Evolutionary conservation across 78 protist species (phyloP).

Genomic region (Guillardia theta): DNA sequence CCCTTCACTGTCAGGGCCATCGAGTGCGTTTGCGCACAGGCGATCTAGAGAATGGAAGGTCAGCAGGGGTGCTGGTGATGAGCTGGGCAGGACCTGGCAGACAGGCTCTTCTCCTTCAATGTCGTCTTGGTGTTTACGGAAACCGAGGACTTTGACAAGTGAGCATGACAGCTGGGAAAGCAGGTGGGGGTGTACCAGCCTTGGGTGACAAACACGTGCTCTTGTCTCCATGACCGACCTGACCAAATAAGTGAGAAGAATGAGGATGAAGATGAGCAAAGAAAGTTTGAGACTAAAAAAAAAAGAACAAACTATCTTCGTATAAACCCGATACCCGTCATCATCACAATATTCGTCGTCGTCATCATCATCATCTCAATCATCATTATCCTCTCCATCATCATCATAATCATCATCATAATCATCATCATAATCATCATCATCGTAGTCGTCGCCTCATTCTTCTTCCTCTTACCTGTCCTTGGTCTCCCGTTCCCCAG

Average conservation of each 20-base stretch:
- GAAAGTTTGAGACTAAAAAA: too few species aligned
- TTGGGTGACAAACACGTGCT: neutral
- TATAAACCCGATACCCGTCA: neutral
- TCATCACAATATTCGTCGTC: neutral
- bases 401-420: neutral
- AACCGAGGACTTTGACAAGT: neutral
- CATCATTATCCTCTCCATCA: neutral
- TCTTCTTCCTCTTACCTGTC: neutral
- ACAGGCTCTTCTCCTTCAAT: neutral
- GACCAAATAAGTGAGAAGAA: too few species aligned
- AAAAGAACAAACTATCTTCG: too few species aligned
- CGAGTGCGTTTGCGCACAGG: too few species aligned
- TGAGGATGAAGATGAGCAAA: too few species aligned
- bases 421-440: neutral
- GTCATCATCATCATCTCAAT: neutral
- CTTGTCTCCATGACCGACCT: neutral
- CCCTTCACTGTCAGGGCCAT: too few species aligned
- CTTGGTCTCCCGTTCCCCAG: neutral
- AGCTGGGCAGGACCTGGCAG: neutral
- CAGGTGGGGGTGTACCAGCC: neutral
- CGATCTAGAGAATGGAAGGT: too few species aligned
- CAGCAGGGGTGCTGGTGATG: too few species aligned
- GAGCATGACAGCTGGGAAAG: too few species aligned
- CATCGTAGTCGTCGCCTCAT: neutral
- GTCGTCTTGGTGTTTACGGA: neutral